Percentiles rank a stretch among this genome's conserved stretches.
phyloP scores from a whole-genome alignment of 257 asterid species.

The Craterostigma plantagineum region DNA sequence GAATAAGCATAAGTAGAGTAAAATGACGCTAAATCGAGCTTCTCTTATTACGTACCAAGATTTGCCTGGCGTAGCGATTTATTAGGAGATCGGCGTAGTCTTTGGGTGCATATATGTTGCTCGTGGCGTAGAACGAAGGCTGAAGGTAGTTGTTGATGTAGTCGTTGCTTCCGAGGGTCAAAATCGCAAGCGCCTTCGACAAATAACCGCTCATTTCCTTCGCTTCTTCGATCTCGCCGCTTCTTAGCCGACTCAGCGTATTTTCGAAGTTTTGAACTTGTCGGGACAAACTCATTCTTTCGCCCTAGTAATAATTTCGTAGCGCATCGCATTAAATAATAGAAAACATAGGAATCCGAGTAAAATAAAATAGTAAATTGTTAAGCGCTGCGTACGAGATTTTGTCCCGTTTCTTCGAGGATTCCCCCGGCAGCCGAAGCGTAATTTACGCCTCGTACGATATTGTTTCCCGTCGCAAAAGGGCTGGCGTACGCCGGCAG shows the following conservation, averaged over 20 bases:
- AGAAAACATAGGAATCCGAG: background rate
- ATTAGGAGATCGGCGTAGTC: constrained; percentile 49
- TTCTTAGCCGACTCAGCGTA: constrained; percentile 21
- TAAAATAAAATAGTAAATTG: background rate
- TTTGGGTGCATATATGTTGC: constrained; percentile 29
- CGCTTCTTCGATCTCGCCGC: constrained; percentile 14
- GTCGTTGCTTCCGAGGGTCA: constrained; percentile 56
- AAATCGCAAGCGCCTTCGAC: constrained; percentile 29
- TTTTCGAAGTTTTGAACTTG: constrained; percentile 34
- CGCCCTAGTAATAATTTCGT: constrained; percentile 30
- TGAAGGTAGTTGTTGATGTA: constrained; percentile 49
- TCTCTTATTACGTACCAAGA: constrained; percentile 9
- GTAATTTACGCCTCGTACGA: constrained; percentile 45
- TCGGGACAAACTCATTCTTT: constrained; percentile 32
- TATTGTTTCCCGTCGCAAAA: constrained; percentile 11
- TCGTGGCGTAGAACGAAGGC: constrained; percentile 31
- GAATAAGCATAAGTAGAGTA: too few relatives aligned
- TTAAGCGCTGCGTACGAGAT: constrained; percentile 18
- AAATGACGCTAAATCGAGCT: too few relatives aligned
- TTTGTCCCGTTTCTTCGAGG: constrained; percentile 52
- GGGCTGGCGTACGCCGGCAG: constrained; percentile 30
- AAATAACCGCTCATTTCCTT: constrained; percentile 21
- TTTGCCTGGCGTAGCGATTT: constrained; percentile 25
- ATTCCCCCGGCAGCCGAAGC: constrained; percentile 78
- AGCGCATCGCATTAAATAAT: too few relatives aligned